These are phyloP conservation scores for Phaeosphaeriaceae sp. DNA, from an alignment of 2,329 filamentous ascomycete genomes.

Conservation along the genomic window DNA sequence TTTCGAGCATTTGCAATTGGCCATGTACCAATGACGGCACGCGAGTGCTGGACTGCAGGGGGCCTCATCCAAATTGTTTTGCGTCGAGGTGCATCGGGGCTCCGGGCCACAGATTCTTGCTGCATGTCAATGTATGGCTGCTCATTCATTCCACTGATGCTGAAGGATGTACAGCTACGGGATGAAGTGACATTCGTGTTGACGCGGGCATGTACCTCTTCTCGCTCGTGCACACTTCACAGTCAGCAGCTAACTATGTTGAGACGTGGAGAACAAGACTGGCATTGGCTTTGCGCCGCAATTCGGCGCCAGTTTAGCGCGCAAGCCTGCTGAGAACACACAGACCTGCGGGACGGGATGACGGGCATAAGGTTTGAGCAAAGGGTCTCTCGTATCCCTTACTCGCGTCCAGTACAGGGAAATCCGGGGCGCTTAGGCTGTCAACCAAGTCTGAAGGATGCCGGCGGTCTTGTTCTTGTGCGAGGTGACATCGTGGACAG, in stretches of 20 bases:
- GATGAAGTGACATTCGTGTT: constrained; percentile 1
- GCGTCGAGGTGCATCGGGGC: constrained; percentile 37
- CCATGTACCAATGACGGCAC: constrained; percentile 36
- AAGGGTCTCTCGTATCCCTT: constrained; percentile 37
- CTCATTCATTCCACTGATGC: constrained; percentile 12
- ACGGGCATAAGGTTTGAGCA: constrained; percentile 49
- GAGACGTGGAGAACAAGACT: constrained; percentile 30
- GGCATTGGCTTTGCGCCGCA: constrained; percentile 30
- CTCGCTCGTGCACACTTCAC: constrained; percentile 7
- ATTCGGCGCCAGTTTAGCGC: constrained; percentile 37
- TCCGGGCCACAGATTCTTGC: constrained; percentile 27
- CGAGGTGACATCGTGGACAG: constrained; percentile 13
- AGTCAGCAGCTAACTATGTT: constrained; percentile 31
- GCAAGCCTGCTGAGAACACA: constrained; percentile 31
- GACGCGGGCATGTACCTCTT: background rate
- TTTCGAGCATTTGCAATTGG: constrained; percentile 26
- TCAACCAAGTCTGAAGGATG: constrained; percentile 5
- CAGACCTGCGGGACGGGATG: constrained; percentile 48
- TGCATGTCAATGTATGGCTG: constrained; percentile 26
- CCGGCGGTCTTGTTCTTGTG: constrained; percentile 2
- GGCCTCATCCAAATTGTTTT: constrained; percentile 27
- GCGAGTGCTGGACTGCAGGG: constrained; percentile 23
- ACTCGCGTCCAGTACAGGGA: constrained; percentile 27
- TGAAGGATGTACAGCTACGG: constrained; percentile 13
- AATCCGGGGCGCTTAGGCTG: constrained; percentile 22